These are phyloP conservation scores for Colletotrichum caudatum DNA, from an alignment of 2,329 filamentous ascomycete species.

Conservation along the genomic window DNA sequence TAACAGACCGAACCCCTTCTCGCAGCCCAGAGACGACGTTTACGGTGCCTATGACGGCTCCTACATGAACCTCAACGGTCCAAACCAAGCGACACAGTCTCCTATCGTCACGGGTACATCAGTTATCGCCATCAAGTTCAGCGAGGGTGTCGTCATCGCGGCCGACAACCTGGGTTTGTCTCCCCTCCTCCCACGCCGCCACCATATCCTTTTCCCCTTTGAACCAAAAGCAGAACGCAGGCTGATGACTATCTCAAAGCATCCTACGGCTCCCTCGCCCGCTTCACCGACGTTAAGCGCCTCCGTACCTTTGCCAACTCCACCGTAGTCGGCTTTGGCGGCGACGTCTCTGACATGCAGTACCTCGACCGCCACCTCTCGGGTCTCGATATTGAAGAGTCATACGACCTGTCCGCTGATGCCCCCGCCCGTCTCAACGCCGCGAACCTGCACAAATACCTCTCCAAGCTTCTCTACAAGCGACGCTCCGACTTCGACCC, in stretches of 20 bases:
- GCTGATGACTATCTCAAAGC: constrained; percentile 69
- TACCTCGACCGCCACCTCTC: constrained; percentile 93
- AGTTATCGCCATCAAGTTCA: constrained; percentile 94
- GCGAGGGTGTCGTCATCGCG: constrained; percentile 94
- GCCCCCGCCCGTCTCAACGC: constrained; percentile 76
- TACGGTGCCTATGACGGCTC: constrained; percentile 94
- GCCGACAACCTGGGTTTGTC: constrained; percentile 91
- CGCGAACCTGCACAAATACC: constrained; percentile 95
- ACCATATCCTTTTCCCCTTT: not conserved
- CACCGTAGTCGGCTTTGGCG: constrained; percentile 91
- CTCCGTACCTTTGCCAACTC: constrained; percentile 88
- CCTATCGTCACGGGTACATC: constrained; percentile 97
- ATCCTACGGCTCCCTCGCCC: constrained; percentile 95
- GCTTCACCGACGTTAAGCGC: constrained; percentile 97
- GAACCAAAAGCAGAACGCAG: constrained; percentile 1
- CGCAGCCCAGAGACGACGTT: constrained; percentile 93
- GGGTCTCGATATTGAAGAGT: constrained; percentile 88
- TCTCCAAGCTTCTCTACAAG: constrained; percentile 95
- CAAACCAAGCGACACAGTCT: constrained; percentile 88
- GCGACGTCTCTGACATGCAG: constrained; percentile 99
- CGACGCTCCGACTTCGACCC: constrained; percentile 96
- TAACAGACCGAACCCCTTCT: constrained; percentile 40
- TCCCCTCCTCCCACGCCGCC: not conserved
- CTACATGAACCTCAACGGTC: constrained; percentile 78
- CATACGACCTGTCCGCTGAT: constrained; percentile 71